phyloP scores from a whole-genome alignment of 805 yeast genomes.

The Middelhovenomyces tepae region DNA sequence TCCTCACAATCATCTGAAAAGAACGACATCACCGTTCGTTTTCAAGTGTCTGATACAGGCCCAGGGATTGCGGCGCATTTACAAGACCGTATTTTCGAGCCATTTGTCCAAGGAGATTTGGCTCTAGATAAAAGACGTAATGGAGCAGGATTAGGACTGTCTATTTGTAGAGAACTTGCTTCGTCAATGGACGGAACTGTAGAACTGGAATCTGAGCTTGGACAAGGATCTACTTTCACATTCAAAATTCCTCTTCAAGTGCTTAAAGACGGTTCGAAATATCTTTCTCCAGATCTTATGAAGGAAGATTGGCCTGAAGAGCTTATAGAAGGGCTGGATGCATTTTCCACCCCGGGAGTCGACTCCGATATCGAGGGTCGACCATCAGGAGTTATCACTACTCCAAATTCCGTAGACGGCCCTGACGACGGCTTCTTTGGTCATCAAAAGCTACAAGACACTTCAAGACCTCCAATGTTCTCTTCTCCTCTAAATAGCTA shows the following conservation, averaged over 20 bases:
- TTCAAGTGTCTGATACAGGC: conserved; percentile 81
- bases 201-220: conserved; percentile 61
- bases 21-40: conserved; percentile 12
- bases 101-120: conserved; percentile 95
- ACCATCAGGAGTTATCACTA: no score
- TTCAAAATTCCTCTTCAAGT: conserved; percentile 47
- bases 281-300: no score
- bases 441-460: no score
- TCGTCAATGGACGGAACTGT: conserved; percentile 82
- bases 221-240: conserved; percentile 76
- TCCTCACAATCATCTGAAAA: neutral
- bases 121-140: conserved; percentile 84
- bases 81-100: conserved; percentile 83
- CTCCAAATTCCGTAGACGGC: no score
- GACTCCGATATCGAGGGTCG: no score
- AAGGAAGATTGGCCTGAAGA: no score
- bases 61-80: conserved; percentile 79
- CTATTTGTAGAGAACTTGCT: conserved; percentile 83
- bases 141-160: conserved; percentile 90
- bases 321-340: no score
- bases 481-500: conserved; percentile 1
- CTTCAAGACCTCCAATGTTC: neutral
- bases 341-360: no score
- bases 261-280: no score
- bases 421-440: no score